Percentiles rank a stretch among this genome's conserved stretches.
These are phyloP conservation scores for Lanmaoa rubissima DNA, from an alignment of 768 basidiomycete genomes.

Conservation along the genomic window DNA sequence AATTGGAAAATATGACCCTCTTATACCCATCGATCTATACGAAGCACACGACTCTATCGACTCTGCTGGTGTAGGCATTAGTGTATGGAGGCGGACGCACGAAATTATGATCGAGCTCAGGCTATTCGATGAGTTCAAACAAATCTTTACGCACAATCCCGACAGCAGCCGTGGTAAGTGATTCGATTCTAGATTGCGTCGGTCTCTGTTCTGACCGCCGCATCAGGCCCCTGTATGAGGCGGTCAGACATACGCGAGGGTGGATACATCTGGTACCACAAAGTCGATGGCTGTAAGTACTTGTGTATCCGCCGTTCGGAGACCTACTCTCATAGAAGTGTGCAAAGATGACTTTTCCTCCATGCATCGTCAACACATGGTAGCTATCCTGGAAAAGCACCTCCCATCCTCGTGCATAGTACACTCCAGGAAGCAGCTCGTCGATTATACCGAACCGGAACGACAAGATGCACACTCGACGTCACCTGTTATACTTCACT, in stretches of 20 bases:
- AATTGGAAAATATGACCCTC: too few species aligned
- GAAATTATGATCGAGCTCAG: too few species aligned
- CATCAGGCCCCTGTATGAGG: not conserved
- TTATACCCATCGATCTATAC: too few species aligned
- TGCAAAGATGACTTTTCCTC: slow-evolving; percentile 3
- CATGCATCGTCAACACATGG: slow-evolving; percentile 25
- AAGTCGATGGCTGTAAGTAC: slow-evolving; percentile 20
- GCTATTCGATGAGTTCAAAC: not conserved
- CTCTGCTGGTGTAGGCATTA: too few species aligned
- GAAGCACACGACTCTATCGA: too few species aligned
- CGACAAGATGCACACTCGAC: slow-evolving; percentile 27
- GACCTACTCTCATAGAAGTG: not conserved
- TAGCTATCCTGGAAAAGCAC: slow-evolving; percentile 15
- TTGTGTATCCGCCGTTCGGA: not conserved
- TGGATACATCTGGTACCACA: slow-evolving; percentile 30
- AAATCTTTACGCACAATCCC: not conserved
- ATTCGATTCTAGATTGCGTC: not conserved
- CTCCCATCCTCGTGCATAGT: slow-evolving; percentile 22
- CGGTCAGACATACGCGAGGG: slow-evolving; percentile 32
- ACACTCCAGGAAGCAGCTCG: slow-evolving; percentile 20
- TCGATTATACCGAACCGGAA: slow-evolving; percentile 8
- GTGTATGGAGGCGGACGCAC: too few species aligned
- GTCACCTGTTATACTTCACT: slow-evolving; percentile 7
- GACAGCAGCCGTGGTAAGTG: not conserved
- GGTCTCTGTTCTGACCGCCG: not conserved